These are phyloP conservation scores for Gamarada debralockiae DNA, from an alignment of 495 filamentous ascomycete genomes.

Conservation along the genomic window DNA sequence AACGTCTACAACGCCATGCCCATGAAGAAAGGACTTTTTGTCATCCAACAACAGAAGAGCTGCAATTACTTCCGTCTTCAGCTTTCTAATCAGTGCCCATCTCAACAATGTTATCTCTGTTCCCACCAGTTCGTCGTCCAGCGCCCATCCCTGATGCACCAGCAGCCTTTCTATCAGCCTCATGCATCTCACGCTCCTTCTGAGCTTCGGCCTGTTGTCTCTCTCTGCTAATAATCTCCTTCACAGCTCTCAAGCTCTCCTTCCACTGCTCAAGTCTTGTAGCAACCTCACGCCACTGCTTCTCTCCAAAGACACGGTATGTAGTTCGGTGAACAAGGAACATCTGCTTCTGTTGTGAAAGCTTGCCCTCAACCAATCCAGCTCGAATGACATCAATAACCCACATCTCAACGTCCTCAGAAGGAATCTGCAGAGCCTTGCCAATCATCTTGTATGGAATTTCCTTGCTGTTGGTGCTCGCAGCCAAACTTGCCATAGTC, in stretches of 20 bases:
- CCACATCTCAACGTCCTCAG: constrained; percentile 91
- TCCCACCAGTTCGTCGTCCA: constrained; percentile 24
- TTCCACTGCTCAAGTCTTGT: constrained; percentile 87
- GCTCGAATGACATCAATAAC: constrained; percentile 96
- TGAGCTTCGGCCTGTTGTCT: constrained; percentile 61
- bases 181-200: constrained; percentile 55
- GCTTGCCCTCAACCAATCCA: constrained; percentile 88
- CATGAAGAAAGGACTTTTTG: constrained; percentile 6
- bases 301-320: constrained; percentile 94
- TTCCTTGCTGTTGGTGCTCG: constrained; percentile 73
- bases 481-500: constrained; percentile 85
- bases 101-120: constrained; percentile 22
- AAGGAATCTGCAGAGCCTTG: constrained; percentile 73
- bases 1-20: constrained; percentile 18
- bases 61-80: not conserved
- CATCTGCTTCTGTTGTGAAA: constrained; percentile 83
- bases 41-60: not conserved
- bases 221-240: constrained; percentile 70
- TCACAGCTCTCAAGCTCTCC: constrained; percentile 67
- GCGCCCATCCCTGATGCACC: constrained; percentile 34
- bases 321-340: constrained; percentile 94
- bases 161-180: constrained; percentile 52
- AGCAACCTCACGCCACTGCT: constrained; percentile 95
- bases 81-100: constrained; percentile 27
- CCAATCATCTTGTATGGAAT: constrained; percentile 82